Evolutionary conservation across 2,329 filamentous ascomycete genomes (phyloP), one percentile per base, ranked within the genome.

Genomic region (Apiospora koreana): DNA sequence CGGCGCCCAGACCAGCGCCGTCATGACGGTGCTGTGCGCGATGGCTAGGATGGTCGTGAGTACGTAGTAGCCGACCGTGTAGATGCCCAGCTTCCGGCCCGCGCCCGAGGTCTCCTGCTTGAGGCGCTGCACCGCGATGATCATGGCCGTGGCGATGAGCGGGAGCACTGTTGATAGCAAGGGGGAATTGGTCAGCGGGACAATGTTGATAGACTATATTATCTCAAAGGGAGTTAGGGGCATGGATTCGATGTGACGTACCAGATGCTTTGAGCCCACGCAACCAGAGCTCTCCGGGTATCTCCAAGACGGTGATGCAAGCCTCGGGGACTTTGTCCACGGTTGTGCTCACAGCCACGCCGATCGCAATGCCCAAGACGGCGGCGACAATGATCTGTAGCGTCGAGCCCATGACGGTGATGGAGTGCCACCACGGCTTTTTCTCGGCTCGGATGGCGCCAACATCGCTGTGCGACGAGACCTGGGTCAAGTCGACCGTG

Each of bases 61-160:
- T 18, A 88, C 73, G 65, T 88, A 88, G 77, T 85, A 87, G 21
- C 80, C 79, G 25, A 87, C 80, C 0, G 85, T 86, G 83, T 82
- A 86, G 35, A 76, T 77, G n/a, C 85, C 86, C 0, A 88, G 80
- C 67, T 77, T 77, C 14, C 79, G 80, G 8, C 82, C 85, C 35
- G 35, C 41, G 16, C 82, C 81, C 12, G 80, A 75, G 14, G 82
- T 78, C 81, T 87, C 85, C 8, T 79, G 80, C 23, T 83, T 81
- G 9, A 88, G 79, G n/a, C 81, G 80, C 65, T 85, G 84, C 7
- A 87, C 79, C 6, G 86, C 84, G 23, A 87, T 79, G 65, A 88
- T 83, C 80, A 88, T 87, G 31, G 86, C 85, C 9, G 81, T 83
- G 35, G 87, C 79, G 54, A 88, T 88, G 69, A 88, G 76, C 1